Evolutionary conservation across 768 basidiomycete genomes (phyloP), one percentile per base, ranked within the genome.

Genomic region (Mycena filopes): DNA sequence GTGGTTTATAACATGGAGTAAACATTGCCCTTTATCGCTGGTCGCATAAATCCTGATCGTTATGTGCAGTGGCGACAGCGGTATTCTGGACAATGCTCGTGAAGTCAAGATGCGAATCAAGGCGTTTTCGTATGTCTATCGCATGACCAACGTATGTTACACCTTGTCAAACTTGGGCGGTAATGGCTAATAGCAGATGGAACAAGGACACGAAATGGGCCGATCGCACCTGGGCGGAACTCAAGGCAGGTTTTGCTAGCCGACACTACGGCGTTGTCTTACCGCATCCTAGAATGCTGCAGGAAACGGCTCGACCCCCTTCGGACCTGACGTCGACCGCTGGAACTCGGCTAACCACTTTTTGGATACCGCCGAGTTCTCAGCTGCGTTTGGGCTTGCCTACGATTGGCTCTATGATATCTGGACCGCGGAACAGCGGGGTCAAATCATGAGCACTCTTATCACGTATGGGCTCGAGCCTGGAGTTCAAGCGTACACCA

Each of bases 321-420:
- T 94, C 74, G 95, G 96, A n/a, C 83, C 86, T 7, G 78, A 79
- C 56, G 81, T 81, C 56, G 84, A 87, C 60, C 87, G 81, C 73
- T 99, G 97, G 97, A 98, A 99, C 79, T 83, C 89, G 4, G 65
- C 43, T n/a, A n/a, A n/a, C 1, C 97, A 99, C 78, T 99, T 98
- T 87, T 89, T 99, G 48, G 97, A 96, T 75, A 81, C 87, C 26
- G 96, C 90, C 15, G 97, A 98, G 77, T 84, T 98, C 68, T 88
- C 88, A 20, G 88, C 91, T 31, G 96, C 94, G 9, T 99, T 90
- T 72, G 98, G 85, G 41, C 92, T 96, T 67, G 97, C 90, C 2
- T 99, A 99, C 73, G 98, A 99, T 74, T 99, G 97, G 97, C 74
- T 99, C 36, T 90, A 98, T 76, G 91, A 95, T 57, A 81, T 85